Base-by-base conservation (phyloP, 1,139 yeast species). In the Petasospora rhodanensis region DNA sequence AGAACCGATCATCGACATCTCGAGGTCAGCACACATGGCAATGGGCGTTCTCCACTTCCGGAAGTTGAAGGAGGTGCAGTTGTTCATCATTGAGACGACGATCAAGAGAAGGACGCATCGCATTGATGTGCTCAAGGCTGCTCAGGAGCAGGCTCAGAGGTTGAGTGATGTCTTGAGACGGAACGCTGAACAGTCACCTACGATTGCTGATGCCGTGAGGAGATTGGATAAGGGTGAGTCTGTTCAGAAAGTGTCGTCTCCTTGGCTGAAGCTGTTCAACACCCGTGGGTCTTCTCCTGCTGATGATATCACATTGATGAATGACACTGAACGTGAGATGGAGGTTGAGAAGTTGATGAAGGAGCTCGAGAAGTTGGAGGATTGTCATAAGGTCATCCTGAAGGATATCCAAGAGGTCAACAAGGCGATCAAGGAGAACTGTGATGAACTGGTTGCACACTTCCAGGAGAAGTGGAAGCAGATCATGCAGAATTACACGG, bases 1-100 rank as follows among this genome's bases (percentile, higher is more conserved):
- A 24, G 97, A 89, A 52, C 95, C 95, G 5, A 62, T 89, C 21
- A 79, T 84, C 6, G 96, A 89, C 52, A 74, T 84, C 13, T 87
- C 82, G 11, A 86, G 83, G 49, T 78, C 81, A 58, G 76, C 93
- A 0, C 67, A 70, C 6, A 79, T 81, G 0, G 74, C 82, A 2
- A 70, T 82, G 30, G 72, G 75, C 27, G 74, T 89, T 12, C 67
- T 81, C 30, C 80, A 78, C 49, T 89, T 73, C 54, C 76, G 89
- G 35, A 68, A 72, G 26, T 70, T 79, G 46, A 89, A 91, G 54
- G 62, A 74, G 9, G 62, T 79, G 11, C 97, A 89, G 54, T 64
- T 71, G 31, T 73, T 68, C 30, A 57, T 83, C 44, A 66, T 62
- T 4, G 53, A 46, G 24, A 54, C 57, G 15, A 44, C 61, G 0